Percentiles rank a stretch among this genome's conserved stretches.
Evolutionary conservation across 1,284 basidiomycete genomes (phyloP).

Genomic region (Chalciporus sp.): DNA sequence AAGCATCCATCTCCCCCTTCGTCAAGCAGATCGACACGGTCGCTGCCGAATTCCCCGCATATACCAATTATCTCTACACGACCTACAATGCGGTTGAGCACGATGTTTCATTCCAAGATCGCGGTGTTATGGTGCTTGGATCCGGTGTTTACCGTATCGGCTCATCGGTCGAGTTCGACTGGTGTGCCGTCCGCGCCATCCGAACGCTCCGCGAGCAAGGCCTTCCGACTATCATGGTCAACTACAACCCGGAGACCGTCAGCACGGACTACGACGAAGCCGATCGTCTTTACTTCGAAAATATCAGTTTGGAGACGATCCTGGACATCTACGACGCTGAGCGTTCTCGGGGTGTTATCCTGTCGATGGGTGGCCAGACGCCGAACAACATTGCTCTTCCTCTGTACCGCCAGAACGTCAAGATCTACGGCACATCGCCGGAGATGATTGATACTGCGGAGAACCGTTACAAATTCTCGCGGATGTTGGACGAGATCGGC

Average conservation of each 20-base stretch:
- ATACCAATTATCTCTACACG: slow-evolving; percentile 98
- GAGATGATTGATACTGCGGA: slow-evolving; percentile 99
- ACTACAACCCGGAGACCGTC: slow-evolving; percentile 99
- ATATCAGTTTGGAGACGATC: slow-evolving; percentile 95
- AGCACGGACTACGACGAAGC: slow-evolving; percentile 99
- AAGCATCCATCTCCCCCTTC: slow-evolving; percentile 89
- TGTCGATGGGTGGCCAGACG: slow-evolving; percentile 98
- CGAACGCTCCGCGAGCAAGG: slow-evolving; percentile 93
- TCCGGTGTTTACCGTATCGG: slow-evolving; percentile 99
- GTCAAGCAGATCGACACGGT: slow-evolving; percentile 99
- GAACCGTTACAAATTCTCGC: slow-evolving; percentile 99
- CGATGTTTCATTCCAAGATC: slow-evolving; percentile 87
- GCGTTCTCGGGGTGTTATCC: slow-evolving; percentile 86
- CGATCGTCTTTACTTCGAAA: slow-evolving; percentile 98
- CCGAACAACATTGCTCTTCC: slow-evolving; percentile 98
- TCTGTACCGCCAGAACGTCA: slow-evolving; percentile 93
- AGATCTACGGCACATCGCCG: slow-evolving; percentile 97
- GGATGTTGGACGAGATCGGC: slow-evolving; percentile 94
- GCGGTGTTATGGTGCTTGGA: slow-evolving; percentile 96
- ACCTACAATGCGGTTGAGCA: slow-evolving; percentile 96
- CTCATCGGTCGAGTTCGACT: slow-evolving; percentile 99
- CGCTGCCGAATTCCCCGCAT: slow-evolving; percentile 97
- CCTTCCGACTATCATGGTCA: slow-evolving; percentile 98
- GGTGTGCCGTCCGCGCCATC: slow-evolving; percentile 98
- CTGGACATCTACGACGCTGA: slow-evolving; percentile 97